Conservation (phyloP, 2,329 filamentous ascomycete species). For the Volutella citrinella region DNA sequence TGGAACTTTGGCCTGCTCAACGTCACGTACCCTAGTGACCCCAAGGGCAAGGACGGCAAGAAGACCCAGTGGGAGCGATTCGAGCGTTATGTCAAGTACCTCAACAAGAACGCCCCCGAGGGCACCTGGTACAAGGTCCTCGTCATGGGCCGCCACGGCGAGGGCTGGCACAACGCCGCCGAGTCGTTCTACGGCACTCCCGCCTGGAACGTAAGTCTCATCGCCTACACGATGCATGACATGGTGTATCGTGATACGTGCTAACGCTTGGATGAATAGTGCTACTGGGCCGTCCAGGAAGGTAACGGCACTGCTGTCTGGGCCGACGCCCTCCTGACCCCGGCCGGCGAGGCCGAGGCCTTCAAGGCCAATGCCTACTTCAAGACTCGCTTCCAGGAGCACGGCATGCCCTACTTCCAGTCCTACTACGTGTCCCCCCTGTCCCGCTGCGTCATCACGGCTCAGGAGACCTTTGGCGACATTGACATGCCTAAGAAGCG, state of each 20-base stretch:
- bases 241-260: neutral
- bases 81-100: constrained; percentile 49
- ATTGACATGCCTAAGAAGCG: constrained; percentile 48
- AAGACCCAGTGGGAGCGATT: constrained; percentile 66
- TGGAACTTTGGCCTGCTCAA: constrained; percentile 66
- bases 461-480: constrained; percentile 56
- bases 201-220: constrained; percentile 59
- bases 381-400: constrained; percentile 45
- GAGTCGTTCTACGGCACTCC: constrained; percentile 65
- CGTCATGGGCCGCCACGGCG: constrained; percentile 67
- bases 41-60: constrained; percentile 31
- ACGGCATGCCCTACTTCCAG: constrained; percentile 59
- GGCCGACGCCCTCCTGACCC: constrained; percentile 62
- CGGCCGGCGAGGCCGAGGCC: constrained; percentile 55
- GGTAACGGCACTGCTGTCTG: constrained; percentile 62
- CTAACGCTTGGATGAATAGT: constrained; percentile 30
- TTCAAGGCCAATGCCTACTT: constrained; percentile 58
- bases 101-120: constrained; percentile 46
- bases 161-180: constrained; percentile 63
- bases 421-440: constrained; percentile 65
- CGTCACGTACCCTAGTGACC: constrained; percentile 57
- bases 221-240: rapidly evolving
- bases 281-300: constrained; percentile 63
- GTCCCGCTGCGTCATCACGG: constrained; percentile 60
- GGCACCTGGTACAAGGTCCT: constrained; percentile 62